Base-by-base conservation (phyloP, 495 filamentous ascomycete genomes). In the Rhypophila decipiens region DNA sequence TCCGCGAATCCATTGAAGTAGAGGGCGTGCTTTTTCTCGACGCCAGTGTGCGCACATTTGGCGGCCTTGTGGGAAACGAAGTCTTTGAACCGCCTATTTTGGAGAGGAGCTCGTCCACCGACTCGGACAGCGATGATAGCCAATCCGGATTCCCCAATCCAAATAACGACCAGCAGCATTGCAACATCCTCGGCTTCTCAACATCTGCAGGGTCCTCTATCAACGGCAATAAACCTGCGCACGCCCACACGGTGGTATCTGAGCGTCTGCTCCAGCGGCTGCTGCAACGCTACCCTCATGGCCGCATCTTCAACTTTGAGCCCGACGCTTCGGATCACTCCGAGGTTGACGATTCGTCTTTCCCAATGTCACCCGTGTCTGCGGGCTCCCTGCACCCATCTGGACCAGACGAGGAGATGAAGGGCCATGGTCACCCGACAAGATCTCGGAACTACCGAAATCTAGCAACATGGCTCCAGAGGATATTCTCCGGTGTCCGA, bases 221-320 rank as follows among this genome's bases (percentile, higher is more conserved):
- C 13, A 47, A 65, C 24, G 51, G 51, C 1, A 59, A 65, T 20
- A 13, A 17, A 13, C 35, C 47, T 3, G 11, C 12, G 5, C 11
- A 11, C 9, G 22, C 46, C 0, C 24, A 42, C 24, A 9, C 34
- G 4, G 35, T 21, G 19, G 39, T 52, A 11, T 27, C 61, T 2
- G 69, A 72, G 42, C 51, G 44, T 11, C 71, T 81, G 19, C 58
- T 85, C 1, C 66, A 69, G 4, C 58, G 69, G 42, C 62, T 85
- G 1, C 60, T 86, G 1, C 71, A 74, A 10, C 69, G 76, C 12
- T 82, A 86, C 55, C 75, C 77, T 5, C 72, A 76, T 39, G 84
- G 84, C 5, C 77, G 79, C 40, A 61, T 87, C 9, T 69, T 72
- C 69, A 63, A 76, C 55, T 68, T 72, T 52, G 80, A 85, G 40